Evolutionary conservation across 768 basidiomycete species (phyloP).

Genomic region (Trametes maxima): DNA sequence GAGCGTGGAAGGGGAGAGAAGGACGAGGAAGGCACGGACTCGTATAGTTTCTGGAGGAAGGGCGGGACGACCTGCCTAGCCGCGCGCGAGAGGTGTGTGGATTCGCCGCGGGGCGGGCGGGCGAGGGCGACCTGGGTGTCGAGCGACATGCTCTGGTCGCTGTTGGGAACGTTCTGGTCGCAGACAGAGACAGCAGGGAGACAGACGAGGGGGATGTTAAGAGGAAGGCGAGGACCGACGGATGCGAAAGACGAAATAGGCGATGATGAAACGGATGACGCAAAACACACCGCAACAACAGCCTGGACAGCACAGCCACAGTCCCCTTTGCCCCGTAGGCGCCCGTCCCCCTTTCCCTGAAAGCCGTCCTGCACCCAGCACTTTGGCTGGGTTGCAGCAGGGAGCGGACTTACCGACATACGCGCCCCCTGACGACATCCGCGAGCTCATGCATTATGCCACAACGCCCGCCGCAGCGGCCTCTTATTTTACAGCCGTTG

Average conservation of each 20-base stretch:
- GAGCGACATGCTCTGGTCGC: constrained; percentile 40
- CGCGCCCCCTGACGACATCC: background rate
- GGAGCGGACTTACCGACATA: background rate
- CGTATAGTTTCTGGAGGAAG: constrained; percentile 91
- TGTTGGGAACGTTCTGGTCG: background rate
- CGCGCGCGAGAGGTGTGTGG: constrained; percentile 47
- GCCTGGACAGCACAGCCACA: constrained; percentile 22
- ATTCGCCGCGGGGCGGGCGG: constrained; percentile 42
- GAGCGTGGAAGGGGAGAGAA: constrained; percentile 13
- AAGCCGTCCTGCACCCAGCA: background rate
- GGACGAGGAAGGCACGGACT: constrained; percentile 52
- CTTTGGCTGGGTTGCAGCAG: background rate
- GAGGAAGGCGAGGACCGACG: background rate
- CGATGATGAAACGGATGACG: constrained; percentile 18
- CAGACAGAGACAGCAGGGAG: background rate
- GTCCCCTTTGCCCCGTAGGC: background rate
- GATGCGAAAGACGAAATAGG: background rate
- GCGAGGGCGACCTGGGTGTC: constrained; percentile 63
- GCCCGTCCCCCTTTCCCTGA: background rate
- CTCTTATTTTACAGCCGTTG: background rate
- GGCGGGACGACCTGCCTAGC: constrained; percentile 65
- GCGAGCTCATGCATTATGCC: background rate
- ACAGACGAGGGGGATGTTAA: background rate
- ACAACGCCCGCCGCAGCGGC: background rate
- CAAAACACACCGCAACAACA: constrained; percentile 6